Percentiles rank a stretch among this genome's conserved stretches.
Evolutionary conservation across 805 yeast genomes (phyloP).

Genomic region (Yarrowia bubula): DNA sequence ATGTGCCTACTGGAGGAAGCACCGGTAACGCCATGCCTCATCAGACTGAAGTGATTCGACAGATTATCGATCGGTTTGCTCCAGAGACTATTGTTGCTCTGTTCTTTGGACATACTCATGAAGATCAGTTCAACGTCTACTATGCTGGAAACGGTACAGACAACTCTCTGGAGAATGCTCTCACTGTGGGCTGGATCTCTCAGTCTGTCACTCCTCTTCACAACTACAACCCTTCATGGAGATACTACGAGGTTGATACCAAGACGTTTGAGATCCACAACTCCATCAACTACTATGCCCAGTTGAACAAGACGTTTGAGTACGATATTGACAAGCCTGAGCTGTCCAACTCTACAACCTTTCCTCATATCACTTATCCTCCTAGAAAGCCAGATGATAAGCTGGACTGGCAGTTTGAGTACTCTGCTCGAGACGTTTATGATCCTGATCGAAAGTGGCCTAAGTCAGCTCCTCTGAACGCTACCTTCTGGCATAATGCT

Average conservation of each 20-base stretch:
- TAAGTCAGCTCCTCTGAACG: slow-evolving; percentile 55
- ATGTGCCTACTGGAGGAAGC: slow-evolving; percentile 61
- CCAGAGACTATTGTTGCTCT: slow-evolving; percentile 66
- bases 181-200: slow-evolving; percentile 61
- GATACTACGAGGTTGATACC: slow-evolving; percentile 66
- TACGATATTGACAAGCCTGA: slow-evolving; percentile 14
- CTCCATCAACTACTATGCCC: slow-evolving; percentile 57
- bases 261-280: slow-evolving; percentile 60
- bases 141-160: slow-evolving; percentile 48
- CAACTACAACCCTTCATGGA: slow-evolving; percentile 67
- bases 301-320: slow-evolving; percentile 52
- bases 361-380: slow-evolving; percentile 27
- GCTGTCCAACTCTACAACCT: slow-evolving; percentile 8
- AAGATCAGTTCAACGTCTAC: slow-evolving; percentile 61
- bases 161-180: slow-evolving; percentile 38
- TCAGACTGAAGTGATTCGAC: slow-evolving; percentile 54
- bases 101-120: slow-evolving; percentile 71
- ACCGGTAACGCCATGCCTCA: slow-evolving; percentile 46
- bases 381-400: slow-evolving; percentile 34
- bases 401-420: slow-evolving; percentile 61
- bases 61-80: slow-evolving; percentile 63
- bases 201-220: slow-evolving; percentile 65
- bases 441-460: slow-evolving; percentile 66
- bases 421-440: slow-evolving; percentile 40
- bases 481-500: slow-evolving; percentile 58